A percentile compares a stretch with the other conserved stretches of the same genome.
phyloP scores from a whole-genome alignment of 2,329 filamentous ascomycete species.

The Thielaviopsis ethacetica region DNA sequence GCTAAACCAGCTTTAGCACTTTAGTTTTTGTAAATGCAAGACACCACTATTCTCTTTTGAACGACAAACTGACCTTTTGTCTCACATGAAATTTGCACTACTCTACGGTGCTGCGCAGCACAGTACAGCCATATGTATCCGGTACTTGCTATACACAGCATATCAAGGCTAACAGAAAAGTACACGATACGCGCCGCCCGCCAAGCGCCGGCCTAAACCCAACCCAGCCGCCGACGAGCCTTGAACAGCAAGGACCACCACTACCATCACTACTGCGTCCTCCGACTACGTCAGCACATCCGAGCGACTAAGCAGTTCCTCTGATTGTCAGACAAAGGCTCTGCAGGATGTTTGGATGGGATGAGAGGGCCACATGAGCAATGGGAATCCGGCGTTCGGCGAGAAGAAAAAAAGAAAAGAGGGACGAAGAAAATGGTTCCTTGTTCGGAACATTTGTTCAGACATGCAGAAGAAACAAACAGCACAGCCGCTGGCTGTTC shows the following conservation, averaged over 20 bases:
- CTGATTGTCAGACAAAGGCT: too few relatives aligned
- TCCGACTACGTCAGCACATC: too few relatives aligned
- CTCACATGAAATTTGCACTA: background rate
- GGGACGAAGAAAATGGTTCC: background rate
- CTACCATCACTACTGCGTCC: too few relatives aligned
- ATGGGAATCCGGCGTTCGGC: background rate
- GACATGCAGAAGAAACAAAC: too few relatives aligned
- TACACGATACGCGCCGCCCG: background rate
- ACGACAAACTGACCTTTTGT: background rate
- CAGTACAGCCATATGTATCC: background rate
- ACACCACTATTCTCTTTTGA: background rate
- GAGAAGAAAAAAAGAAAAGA: background rate
- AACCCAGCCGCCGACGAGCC: too few relatives aligned
- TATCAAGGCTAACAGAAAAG: background rate
- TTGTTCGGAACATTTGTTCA: too few relatives aligned
- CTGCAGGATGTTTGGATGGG: too few relatives aligned
- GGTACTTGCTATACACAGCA: background rate
- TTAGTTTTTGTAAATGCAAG: background rate
- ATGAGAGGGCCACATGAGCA: background rate
- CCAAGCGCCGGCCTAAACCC: background rate
- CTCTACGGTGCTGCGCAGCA: too few relatives aligned
- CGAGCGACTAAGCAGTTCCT: too few relatives aligned
- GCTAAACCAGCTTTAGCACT: too few relatives aligned
- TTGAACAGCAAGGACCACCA: too few relatives aligned
- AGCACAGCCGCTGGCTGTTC: too few relatives aligned